These are phyloP conservation scores for Celoporthe dispersa DNA, from an alignment of 2,329 filamentous ascomycete species.

Conservation along the genomic window DNA sequence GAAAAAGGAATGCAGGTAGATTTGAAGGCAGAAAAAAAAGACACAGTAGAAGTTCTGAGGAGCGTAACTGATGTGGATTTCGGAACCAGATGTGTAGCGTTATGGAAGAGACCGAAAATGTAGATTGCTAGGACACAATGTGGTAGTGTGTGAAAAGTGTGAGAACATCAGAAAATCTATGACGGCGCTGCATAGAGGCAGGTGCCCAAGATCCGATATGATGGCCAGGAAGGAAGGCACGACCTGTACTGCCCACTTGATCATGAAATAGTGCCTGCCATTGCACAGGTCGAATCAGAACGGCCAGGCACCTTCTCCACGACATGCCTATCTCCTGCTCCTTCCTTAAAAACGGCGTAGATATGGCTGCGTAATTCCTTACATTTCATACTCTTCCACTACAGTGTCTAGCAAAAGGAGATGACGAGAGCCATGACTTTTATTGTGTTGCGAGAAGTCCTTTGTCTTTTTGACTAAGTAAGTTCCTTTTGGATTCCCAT, in stretches of 20 bases:
- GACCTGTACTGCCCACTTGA: no score
- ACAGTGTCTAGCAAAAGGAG: not conserved
- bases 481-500: not conserved
- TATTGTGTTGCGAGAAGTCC: not conserved
- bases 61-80: not conserved
- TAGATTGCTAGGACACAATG: not conserved
- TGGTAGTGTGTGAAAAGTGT: not conserved
- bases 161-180: not conserved
- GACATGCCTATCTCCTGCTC: not conserved
- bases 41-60: not conserved
- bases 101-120: not conserved
- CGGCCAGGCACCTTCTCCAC: not conserved
- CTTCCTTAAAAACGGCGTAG: not conserved
- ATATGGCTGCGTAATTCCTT: not conserved
- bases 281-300: not conserved
- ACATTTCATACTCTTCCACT: not conserved
- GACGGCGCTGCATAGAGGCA: not conserved
- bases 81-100: not conserved
- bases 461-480: not conserved
- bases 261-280: not conserved
- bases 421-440: not conserved
- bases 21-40: not conserved
- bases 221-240: conserved; percentile 9
- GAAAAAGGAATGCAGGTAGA: not conserved
- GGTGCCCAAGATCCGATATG: not conserved